Conservation (phyloP, 108 stramenopile genomes). For the Aurantiochytrium sp. region DNA sequence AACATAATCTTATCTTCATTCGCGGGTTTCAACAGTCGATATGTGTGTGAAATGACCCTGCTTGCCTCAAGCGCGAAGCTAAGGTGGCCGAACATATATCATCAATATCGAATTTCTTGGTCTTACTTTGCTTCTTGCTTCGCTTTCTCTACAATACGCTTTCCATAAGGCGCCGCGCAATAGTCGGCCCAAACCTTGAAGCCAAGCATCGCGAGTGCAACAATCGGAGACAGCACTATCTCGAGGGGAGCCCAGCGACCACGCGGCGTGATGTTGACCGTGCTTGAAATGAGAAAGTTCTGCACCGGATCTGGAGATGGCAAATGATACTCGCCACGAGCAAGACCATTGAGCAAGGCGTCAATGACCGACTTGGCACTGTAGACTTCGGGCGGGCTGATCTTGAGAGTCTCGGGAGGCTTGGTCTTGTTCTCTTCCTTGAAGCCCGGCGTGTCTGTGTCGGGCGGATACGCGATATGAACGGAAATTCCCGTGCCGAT, state of each 20-base stretch:
- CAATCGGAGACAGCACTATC: background rate
- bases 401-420: slow-evolving; percentile 53
- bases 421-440: slow-evolving; percentile 64
- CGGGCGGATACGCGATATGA: slow-evolving; percentile 82
- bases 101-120: background rate
- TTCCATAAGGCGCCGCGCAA: background rate
- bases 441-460: slow-evolving; percentile 94
- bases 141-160: background rate
- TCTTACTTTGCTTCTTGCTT: background rate
- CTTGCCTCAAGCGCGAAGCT: too few relatives aligned
- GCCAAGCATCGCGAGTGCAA: background rate
- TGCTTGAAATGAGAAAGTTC: background rate
- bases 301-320: background rate
- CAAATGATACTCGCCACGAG: background rate
- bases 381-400: slow-evolving; percentile 7
- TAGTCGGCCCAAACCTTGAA: background rate
- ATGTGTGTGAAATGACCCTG: too few relatives aligned
- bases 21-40: too few relatives aligned
- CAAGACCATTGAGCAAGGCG: background rate
- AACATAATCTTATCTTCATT: too few relatives aligned
- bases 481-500: slow-evolving; percentile 37
- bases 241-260: background rate
- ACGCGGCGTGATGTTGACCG: background rate
- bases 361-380: background rate
- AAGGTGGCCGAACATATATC: too few relatives aligned